Evolutionary conservation across 2,329 filamentous ascomycete species (phyloP).

Genomic region (Ilyonectria destructans): DNA sequence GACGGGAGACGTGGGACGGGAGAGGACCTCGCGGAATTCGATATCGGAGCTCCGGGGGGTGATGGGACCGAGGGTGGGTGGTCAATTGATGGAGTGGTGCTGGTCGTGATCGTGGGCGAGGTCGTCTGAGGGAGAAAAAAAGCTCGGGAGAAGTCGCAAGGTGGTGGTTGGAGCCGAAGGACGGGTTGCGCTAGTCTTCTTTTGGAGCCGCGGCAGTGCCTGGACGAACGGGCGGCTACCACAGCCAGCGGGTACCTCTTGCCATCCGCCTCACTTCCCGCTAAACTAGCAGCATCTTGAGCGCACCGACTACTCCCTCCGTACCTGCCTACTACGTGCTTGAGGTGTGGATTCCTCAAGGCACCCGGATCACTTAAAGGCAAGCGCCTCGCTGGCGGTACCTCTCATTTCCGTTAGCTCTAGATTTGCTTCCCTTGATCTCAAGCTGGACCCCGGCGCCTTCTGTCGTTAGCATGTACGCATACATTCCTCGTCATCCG

Average conservation of each 20-base stretch:
- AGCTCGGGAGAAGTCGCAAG: conserved; percentile 65
- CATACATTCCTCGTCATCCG: neutral
- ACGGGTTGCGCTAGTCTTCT: conserved; percentile 49
- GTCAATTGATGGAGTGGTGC: conserved; percentile 57
- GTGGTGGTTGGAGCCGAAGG: conserved; percentile 48
- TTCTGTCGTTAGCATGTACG: neutral
- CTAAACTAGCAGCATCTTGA: neutral
- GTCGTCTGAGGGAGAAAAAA: conserved; percentile 61
- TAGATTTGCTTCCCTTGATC: neutral
- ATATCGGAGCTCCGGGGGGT: conserved; percentile 49
- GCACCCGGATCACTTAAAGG: neutral
- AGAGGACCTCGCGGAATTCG: conserved; percentile 45
- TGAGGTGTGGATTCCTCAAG: neutral
- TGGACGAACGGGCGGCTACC: conserved; percentile 40
- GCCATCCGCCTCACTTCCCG: neutral
- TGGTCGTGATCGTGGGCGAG: conserved; percentile 49
- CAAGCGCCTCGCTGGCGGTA: neutral
- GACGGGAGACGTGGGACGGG: conserved; percentile 47
- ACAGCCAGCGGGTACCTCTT: conserved; percentile 22
- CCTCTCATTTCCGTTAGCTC: neutral
- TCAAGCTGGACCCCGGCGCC: neutral
- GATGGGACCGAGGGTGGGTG: conserved; percentile 48
- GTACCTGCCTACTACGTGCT: neutral
- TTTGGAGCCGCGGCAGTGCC: conserved; percentile 43
- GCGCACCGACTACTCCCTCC: neutral